Evolutionary conservation across 78 protist species (phyloP).

Genomic region (Tieghemostelium lacteum): DNA sequence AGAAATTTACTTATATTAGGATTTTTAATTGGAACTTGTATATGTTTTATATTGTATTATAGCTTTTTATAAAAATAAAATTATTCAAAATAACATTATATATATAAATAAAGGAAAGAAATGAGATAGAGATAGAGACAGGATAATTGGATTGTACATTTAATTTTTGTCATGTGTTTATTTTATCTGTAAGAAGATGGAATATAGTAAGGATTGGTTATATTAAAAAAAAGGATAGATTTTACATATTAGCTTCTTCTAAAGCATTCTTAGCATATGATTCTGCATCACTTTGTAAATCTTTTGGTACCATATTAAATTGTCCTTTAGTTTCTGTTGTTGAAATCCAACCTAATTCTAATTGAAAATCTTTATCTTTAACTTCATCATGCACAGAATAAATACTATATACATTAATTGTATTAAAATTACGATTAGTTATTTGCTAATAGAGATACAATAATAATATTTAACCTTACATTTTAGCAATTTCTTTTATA

Average conservation of each 20-base stretch:
- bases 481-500: constrained; percentile 89
- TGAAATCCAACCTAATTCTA: constrained; percentile 97
- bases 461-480: constrained; percentile 74
- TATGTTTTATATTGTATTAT: constrained; percentile 56
- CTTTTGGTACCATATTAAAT: constrained; percentile 75
- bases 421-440: neutral
- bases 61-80: constrained; percentile 1
- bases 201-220: too few species aligned
- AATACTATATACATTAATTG: constrained; percentile 73
- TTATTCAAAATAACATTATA: too few species aligned
- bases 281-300: constrained; percentile 56
- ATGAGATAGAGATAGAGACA: too few species aligned
- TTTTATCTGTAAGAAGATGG: too few species aligned
- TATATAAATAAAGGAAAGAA: too few species aligned
- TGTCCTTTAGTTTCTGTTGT: constrained; percentile 42
- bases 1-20: constrained; percentile 60
- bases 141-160: too few species aligned
- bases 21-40: constrained; percentile 30
- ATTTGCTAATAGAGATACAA: neutral
- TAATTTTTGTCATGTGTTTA: too few species aligned
- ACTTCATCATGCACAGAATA: constrained; percentile 93
- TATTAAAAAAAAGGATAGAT: too few species aligned
- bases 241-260: constrained; percentile 78
- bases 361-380: constrained; percentile 96
- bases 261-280: constrained; percentile 73